Conservation (phyloP, 257 asterid species). For the Asclepias syriaca region DNA sequence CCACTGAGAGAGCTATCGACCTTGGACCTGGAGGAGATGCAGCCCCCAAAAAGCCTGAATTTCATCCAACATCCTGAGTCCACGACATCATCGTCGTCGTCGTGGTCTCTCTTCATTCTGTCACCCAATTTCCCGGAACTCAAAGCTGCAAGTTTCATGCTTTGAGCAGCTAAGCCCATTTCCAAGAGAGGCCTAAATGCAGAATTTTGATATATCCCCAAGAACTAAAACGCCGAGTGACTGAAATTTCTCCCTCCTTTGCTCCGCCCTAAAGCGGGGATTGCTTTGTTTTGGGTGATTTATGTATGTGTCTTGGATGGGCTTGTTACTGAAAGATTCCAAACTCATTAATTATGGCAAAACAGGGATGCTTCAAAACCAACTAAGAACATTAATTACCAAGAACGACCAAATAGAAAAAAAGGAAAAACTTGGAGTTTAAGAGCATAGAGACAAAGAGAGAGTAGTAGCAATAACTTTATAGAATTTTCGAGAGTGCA, state of each 20-base stretch:
- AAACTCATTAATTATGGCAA: slow-evolving; percentile 37
- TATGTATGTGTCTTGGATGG: slow-evolving; percentile 12
- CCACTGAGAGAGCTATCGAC: slow-evolving; percentile 61
- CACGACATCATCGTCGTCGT: slow-evolving; percentile 47
- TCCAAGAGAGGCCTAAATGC: slow-evolving; percentile 28
- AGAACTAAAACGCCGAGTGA: slow-evolving; percentile 18
- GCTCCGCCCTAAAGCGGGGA: slow-evolving; percentile 37
- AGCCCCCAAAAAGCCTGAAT: slow-evolving; percentile 56
- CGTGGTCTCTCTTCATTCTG: slow-evolving; percentile 31
- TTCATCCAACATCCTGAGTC: slow-evolving; percentile 56
- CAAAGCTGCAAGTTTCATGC: slow-evolving; percentile 27
- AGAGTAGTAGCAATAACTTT: not conserved
- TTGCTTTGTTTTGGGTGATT: slow-evolving; percentile 23
- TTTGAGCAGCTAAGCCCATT: slow-evolving; percentile 51
- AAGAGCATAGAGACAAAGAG: not conserved
- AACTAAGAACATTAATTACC: not conserved
- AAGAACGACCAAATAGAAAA: slow-evolving; percentile 1
- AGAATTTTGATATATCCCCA: slow-evolving; percentile 14
- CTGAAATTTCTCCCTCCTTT: slow-evolving; percentile 26
- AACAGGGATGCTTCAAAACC: slow-evolving; percentile 3
- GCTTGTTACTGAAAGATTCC: slow-evolving; percentile 29
- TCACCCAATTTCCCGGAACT: slow-evolving; percentile 40
- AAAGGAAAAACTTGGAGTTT: not conserved
- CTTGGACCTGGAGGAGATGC: slow-evolving; percentile 58
- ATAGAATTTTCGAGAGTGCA: slow-evolving; percentile 1